A percentile compares a stretch with the other conserved stretches of the same genome.
Evolutionary conservation across 768 basidiomycete genomes (phyloP).

Genomic region (Saitozyma podzolica): DNA sequence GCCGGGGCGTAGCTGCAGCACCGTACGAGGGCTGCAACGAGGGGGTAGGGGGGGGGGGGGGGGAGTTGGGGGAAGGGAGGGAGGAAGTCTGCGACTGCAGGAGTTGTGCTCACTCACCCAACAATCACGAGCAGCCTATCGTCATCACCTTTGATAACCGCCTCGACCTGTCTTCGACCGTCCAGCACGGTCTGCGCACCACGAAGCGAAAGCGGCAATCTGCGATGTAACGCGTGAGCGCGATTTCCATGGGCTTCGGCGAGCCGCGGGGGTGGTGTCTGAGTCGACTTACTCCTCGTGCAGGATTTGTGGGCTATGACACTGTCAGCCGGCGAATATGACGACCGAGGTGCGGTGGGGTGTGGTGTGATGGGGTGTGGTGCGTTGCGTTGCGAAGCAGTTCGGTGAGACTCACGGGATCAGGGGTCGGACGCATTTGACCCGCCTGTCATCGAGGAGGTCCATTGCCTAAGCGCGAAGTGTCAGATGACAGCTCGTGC

Average conservation of each 20-base stretch:
- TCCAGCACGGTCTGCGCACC: conserved; percentile 83
- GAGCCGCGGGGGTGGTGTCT: no score
- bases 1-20: no score
- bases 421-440: conserved; percentile 80
- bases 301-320: conserved; percentile 73
- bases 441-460: conserved; percentile 79
- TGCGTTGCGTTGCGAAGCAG: background rate
- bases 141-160: conserved; percentile 78
- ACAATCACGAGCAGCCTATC: conserved; percentile 91
- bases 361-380: conserved; percentile 3
- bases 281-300: conserved; percentile 67
- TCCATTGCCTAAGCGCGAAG: no score
- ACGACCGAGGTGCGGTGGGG: background rate
- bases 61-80: no score
- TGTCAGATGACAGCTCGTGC: no score
- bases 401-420: conserved; percentile 60
- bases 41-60: no score
- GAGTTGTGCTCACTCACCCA: conserved; percentile 57
- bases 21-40: no score
- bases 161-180: conserved; percentile 75
- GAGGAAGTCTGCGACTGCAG: no score
- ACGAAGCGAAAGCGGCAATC: conserved; percentile 60
- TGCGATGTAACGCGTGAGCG: background rate
- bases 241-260: background rate
- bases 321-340: background rate